Evolutionary conservation across 495 filamentous ascomycete genomes (phyloP).

Genomic region (Podospora bellae-mahoneyi): DNA sequence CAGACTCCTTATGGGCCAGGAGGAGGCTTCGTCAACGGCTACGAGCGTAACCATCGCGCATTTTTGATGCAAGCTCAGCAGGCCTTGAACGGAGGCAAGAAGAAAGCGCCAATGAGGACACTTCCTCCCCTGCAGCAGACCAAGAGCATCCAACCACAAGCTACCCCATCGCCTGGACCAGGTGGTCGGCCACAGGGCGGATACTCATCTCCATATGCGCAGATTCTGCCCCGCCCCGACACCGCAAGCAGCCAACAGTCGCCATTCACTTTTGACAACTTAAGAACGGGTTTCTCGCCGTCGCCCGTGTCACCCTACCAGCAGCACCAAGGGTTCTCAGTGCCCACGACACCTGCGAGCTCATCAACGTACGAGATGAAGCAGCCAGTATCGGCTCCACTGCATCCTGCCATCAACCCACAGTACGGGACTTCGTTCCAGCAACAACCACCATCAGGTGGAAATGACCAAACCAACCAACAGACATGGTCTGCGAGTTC

Average conservation of each 20-base stretch:
- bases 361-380: constrained; percentile 15
- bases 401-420: constrained; percentile 48
- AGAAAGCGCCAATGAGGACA: constrained; percentile 21
- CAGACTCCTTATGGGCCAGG: constrained; percentile 50
- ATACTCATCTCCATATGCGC: constrained; percentile 22
- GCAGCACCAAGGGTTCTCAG: constrained; percentile 13
- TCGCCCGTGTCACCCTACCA: constrained; percentile 15
- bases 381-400: constrained; percentile 18
- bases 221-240: constrained; percentile 18
- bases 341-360: constrained; percentile 12
- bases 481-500: constrained; percentile 14
- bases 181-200: constrained; percentile 3
- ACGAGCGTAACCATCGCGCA: constrained; percentile 48
- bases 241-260: constrained; percentile 4
- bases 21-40: constrained; percentile 55
- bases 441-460: constrained; percentile 16
- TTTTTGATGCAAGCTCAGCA: constrained; percentile 45
- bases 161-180: constrained; percentile 11
- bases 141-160: constrained; percentile 20
- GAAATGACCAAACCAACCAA: constrained; percentile 11
- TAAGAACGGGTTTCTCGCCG: background rate
- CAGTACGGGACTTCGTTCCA: constrained; percentile 39
- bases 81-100: constrained; percentile 31
- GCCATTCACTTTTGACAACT: constrained; percentile 3
- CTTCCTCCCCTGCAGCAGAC: constrained; percentile 20